Evolutionary conservation across 768 basidiomycete genomes (phyloP).

Genomic region (Lactarius akahatsu): DNA sequence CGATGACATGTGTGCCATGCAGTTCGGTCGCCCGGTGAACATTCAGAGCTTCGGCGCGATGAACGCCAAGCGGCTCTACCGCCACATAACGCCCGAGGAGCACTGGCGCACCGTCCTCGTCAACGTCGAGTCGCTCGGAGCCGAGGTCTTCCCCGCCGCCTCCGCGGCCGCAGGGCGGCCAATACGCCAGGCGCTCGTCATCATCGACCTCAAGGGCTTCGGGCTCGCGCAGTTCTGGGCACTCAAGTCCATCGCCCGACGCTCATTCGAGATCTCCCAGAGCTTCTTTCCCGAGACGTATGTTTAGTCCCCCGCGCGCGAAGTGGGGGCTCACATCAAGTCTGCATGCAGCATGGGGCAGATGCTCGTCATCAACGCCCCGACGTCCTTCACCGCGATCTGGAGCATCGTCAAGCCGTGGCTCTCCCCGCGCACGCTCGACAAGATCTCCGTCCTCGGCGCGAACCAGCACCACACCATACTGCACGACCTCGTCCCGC

Average conservation of each 20-base stretch:
- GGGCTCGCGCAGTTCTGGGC: constrained; percentile 73
- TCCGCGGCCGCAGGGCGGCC: constrained; percentile 51
- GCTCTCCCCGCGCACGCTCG: constrained; percentile 69
- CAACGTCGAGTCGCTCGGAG: constrained; percentile 60
- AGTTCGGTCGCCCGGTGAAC: constrained; percentile 74
- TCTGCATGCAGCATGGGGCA: constrained; percentile 63
- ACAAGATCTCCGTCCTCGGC: constrained; percentile 67
- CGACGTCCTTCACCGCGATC: constrained; percentile 68
- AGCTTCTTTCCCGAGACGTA: constrained; percentile 80
- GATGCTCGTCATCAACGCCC: constrained; percentile 69
- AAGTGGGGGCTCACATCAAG: too few species aligned
- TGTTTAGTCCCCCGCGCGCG: constrained; percentile 26
- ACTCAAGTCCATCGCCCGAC: constrained; percentile 60
- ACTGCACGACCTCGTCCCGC: constrained; percentile 59
- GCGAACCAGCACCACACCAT: constrained; percentile 51
- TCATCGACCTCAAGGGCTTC: constrained; percentile 71
- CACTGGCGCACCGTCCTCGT: constrained; percentile 58
- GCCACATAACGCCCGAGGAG: constrained; percentile 54
- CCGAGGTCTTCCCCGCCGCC: constrained; percentile 68
- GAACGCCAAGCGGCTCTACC: constrained; percentile 56
- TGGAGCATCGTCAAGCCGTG: constrained; percentile 70
- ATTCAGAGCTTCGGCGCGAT: constrained; percentile 62
- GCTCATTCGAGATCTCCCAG: constrained; percentile 71
- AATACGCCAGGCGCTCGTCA: constrained; percentile 56
- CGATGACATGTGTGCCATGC: background rate